These are phyloP conservation scores for Chlorella sorokiniana DNA, from an alignment of 139 green algal species.

Conservation along the genomic window DNA sequence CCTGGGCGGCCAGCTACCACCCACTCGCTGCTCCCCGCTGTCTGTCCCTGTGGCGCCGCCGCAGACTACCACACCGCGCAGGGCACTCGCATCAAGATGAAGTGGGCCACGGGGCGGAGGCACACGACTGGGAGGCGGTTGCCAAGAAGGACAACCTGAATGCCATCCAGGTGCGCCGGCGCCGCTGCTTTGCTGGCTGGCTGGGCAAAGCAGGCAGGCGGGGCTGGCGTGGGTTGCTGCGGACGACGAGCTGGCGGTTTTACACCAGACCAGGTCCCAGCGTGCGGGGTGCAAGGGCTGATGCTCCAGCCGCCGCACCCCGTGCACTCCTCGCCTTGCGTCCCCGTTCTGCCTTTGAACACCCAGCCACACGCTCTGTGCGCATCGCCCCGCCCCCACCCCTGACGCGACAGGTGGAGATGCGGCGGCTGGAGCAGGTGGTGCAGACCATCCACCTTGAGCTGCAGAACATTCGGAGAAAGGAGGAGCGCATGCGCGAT, in stretches of 20 bases:
- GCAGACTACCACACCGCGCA: constrained; percentile 69
- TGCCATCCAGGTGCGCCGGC: constrained; percentile 49
- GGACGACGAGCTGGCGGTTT: no score
- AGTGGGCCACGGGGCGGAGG: constrained; percentile 88
- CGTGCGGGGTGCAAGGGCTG: no score
- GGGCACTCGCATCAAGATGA: constrained; percentile 73
- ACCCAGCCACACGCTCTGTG: not conserved
- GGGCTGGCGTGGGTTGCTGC: no score
- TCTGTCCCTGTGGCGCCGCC: no score
- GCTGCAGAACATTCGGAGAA: constrained; percentile 76
- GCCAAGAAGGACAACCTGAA: constrained; percentile 96
- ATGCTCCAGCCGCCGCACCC: no score
- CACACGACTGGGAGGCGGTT: constrained; percentile 86
- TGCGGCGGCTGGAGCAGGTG: constrained; percentile 67
- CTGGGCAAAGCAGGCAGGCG: no score
- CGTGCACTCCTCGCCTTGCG: no score
- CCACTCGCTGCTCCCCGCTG: not conserved
- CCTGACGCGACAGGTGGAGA: constrained; percentile 57
- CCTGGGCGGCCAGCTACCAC: not conserved
- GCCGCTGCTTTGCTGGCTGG: not conserved
- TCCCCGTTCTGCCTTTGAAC: no score
- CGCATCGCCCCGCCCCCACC: not conserved
- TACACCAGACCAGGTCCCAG: no score
- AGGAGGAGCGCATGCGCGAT: constrained; percentile 89
- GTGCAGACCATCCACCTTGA: constrained; percentile 81